Evolutionary conservation across 75 land plant species (phyloP).

Genomic region (Pseudotsuga menziesii): DNA sequence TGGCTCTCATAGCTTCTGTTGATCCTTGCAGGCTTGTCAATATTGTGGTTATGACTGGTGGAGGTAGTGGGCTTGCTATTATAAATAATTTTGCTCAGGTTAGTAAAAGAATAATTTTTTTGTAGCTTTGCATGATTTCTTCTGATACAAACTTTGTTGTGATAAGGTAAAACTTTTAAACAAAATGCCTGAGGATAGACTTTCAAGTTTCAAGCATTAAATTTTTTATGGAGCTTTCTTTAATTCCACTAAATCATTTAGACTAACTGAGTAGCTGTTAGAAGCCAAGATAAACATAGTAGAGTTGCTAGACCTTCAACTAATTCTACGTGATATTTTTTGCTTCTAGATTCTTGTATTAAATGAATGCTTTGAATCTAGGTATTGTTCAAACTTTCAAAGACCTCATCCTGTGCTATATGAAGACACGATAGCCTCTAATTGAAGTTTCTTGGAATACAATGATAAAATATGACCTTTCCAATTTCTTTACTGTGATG

Average conservation of each 20-base stretch:
- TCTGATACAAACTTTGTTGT: neutral
- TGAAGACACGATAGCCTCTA: neutral
- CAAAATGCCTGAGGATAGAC: neutral
- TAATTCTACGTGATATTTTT: neutral
- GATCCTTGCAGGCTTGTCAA: conserved; percentile 27
- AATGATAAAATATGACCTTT: neutral
- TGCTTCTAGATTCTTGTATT: neutral
- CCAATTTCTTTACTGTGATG: neutral
- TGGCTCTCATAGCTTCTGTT: neutral
- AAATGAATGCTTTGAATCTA: neutral
- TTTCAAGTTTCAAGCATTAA: neutral
- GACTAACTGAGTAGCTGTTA: neutral
- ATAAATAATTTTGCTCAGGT: conserved; percentile 55
- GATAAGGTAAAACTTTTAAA: neutral
- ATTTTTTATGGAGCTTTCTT: neutral
- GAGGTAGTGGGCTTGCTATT: conserved; percentile 42
- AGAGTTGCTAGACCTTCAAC: neutral
- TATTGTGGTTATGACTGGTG: conserved; percentile 36
- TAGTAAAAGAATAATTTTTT: conserved; percentile 3
- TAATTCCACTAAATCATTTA: neutral
- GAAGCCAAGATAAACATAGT: neutral
- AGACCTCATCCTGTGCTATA: neutral
- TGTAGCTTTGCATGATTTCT: neutral
- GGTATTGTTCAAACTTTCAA: neutral
- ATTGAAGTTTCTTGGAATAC: neutral